Evolutionary conservation across 83 land plant species (phyloP), one percentile per base, ranked within the genome.

Genomic region (Thuja plicata): DNA sequence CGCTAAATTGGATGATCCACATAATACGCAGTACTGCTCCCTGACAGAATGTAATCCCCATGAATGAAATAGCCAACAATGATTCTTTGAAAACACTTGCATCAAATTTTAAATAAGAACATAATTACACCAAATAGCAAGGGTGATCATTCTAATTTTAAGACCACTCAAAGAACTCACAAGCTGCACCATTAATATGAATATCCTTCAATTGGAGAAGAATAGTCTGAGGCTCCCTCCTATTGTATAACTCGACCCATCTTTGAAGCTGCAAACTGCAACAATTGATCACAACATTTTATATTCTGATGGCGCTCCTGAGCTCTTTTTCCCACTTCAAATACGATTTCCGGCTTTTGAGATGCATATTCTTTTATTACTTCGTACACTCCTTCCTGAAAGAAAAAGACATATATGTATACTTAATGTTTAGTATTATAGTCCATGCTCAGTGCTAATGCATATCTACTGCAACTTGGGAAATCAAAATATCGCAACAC

Each of bases 351-450:
- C 5, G 93, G 92, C 55, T 86, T 89, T 82, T 88, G 86, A 12
- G 40, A 5, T 34, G 93, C 90, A 83, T 92, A 92, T 0, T 84
- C 90, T 60, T 92, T 87, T 46, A 89, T 40, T 41, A 89, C 92
- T 86, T 60, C 62, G 87, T 87, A 92, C n/a, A 91, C 92, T 45
- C 87, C 89, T 79, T 91, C 93, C 93, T 92, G 60, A 85, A 86
- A 35, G 32, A 35, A 7, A 13, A 41, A 80, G 17, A 84, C 24
- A 77, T 37, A 37, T 81, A 38, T 16, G 7, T 21, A 16, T 38
- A 81, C 6, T 66, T 66, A 66, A 27, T 66, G 71, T 66, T 62
- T 24, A 66, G 27, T 24, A 0, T 27, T 27, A 24, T 27, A 27
- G 27, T 66, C 71, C 27, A 66, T 66, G 71, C 71, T 66, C n/a